These are phyloP conservation scores for Chlorophyllum brunneum DNA, from an alignment of 768 basidiomycete genomes.

Conservation along the genomic window DNA sequence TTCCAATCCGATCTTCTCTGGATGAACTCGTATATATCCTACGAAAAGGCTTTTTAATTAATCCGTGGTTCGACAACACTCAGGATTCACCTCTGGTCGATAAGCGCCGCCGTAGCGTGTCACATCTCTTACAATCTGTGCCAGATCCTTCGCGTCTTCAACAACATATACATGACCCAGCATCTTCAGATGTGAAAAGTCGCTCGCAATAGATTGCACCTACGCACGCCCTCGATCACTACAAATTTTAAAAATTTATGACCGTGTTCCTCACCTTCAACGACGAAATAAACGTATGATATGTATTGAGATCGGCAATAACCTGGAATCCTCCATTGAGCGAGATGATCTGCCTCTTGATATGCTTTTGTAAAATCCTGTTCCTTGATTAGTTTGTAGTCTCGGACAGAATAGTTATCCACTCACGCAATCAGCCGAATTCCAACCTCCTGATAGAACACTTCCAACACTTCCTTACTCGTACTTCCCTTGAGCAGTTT, in stretches of 20 bases:
- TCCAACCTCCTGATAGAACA: conserved; percentile 97
- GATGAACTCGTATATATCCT: conserved; percentile 96
- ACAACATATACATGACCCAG: conserved; percentile 95
- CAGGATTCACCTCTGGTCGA: conserved; percentile 83
- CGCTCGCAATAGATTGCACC: conserved; percentile 77
- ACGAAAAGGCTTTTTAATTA: background rate
- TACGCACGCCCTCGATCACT: conserved; percentile 20
- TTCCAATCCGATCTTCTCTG: conserved; percentile 96
- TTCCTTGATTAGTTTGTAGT: no score
- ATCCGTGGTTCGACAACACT: background rate
- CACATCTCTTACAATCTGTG: conserved; percentile 93
- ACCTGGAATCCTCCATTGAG: conserved; percentile 92
- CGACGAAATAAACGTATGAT: conserved; percentile 83
- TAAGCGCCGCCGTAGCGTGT: conserved; percentile 94
- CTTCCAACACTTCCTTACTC: conserved; percentile 93
- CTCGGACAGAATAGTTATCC: no score
- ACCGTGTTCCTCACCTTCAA: conserved; percentile 62
- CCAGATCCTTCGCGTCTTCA: conserved; percentile 92
- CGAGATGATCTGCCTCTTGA: conserved; percentile 97
- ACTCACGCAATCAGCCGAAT: conserved; percentile 79
- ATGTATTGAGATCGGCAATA: conserved; percentile 94
- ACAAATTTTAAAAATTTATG: background rate
- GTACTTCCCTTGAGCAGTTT: conserved; percentile 90
- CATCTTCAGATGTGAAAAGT: conserved; percentile 96
- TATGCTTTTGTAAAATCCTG: conserved; percentile 93